Percentiles rank a stretch among this genome's conserved stretches.
These are phyloP conservation scores for Micractinium sp. DNA, from an alignment of 139 green algal genomes.

Conservation along the genomic window DNA sequence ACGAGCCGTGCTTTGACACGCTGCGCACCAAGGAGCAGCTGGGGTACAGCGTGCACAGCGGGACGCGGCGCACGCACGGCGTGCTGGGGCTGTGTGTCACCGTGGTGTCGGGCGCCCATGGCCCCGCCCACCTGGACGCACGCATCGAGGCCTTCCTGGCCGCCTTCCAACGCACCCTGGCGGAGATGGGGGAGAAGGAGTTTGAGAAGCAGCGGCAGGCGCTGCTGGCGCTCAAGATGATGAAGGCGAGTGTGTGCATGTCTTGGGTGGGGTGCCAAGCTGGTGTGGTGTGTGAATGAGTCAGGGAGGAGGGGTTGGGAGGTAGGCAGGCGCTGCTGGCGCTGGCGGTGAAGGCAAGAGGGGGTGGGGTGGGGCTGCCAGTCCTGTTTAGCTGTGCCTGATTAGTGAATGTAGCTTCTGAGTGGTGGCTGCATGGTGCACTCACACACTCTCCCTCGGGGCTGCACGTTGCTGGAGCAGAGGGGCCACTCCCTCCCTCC, in stretches of 20 bases:
- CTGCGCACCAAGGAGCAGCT: conserved; percentile 97
- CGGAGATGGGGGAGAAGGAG: conserved; percentile 64
- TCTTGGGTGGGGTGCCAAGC: conserved; percentile 41
- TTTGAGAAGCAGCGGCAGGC: conserved; percentile 78
- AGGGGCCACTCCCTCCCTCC: not conserved
- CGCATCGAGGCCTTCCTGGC: conserved; percentile 87
- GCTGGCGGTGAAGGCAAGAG: conserved; percentile 72
- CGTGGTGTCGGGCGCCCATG: conserved; percentile 69
- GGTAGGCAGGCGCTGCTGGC: conserved; percentile 64
- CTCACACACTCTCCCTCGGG: too few species aligned
- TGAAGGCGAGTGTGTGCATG: conserved; percentile 62
- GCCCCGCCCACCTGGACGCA: conserved; percentile 62
- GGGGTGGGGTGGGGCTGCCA: too few species aligned
- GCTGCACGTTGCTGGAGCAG: not conserved
- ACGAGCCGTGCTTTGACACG: conserved; percentile 84
- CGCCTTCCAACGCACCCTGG: conserved; percentile 48
- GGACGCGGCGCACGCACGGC: conserved; percentile 80
- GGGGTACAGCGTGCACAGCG: conserved; percentile 83
- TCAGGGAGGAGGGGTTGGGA: conserved; percentile 75
- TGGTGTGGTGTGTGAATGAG: conserved; percentile 55
- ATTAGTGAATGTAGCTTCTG: too few species aligned
- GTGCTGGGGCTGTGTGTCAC: conserved; percentile 86
- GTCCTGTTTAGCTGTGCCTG: too few species aligned
- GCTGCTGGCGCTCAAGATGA: conserved; percentile 78
- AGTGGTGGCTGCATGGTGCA: too few species aligned